Evolutionary conservation across 441 rosid species (phyloP), one percentile per base, ranked within the genome.

Genomic region (Gossypium davidsonii): DNA sequence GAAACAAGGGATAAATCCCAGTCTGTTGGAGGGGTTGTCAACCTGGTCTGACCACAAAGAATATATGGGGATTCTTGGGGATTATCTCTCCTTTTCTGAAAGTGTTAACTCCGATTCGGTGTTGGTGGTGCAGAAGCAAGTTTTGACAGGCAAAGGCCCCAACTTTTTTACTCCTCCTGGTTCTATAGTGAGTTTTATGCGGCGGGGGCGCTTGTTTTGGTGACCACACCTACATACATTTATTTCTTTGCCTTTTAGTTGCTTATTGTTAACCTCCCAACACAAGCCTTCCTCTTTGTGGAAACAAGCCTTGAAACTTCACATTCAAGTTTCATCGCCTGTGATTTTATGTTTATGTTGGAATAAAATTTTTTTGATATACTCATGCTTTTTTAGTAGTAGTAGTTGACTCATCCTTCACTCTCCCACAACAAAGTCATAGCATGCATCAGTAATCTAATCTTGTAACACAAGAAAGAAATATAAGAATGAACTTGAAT

Each of bases 91-190:
- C 1, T 83, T 88, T 0, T 34, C 26, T 9, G 90, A 88, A 39
- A 91, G 86, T 15, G 82, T 81, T 15, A 73, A 84, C 9, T 55
- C 80, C 0, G 89, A 88, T 12, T 88, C 94, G 20, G 87, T 94
- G 14, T 76, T 94, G 69, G 96, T 89, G 3, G 67, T 91, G 46
- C 98, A 92, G 12, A 91, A 91, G 73, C 97, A 94, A 66, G 64
- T 92, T 28, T 71, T 92, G 81, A 84, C 90, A 73, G 75, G 76
- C 9, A 76, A 73, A 15, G 76, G 68, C 17, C 14, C 14, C 20
- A 17, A 46, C 21, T n/a, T 5, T 48, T 6, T 10, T 5, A 55
- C 26, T 7, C 4, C 59, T 8, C 59, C 59, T 18, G 10, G 34
- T 46, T 10, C 56, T 23, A 2, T 52, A 66, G 2, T 5, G 8